Evolutionary conservation across 805 yeast species (phyloP).

Genomic region (Komagataella kurtzmanii): DNA sequence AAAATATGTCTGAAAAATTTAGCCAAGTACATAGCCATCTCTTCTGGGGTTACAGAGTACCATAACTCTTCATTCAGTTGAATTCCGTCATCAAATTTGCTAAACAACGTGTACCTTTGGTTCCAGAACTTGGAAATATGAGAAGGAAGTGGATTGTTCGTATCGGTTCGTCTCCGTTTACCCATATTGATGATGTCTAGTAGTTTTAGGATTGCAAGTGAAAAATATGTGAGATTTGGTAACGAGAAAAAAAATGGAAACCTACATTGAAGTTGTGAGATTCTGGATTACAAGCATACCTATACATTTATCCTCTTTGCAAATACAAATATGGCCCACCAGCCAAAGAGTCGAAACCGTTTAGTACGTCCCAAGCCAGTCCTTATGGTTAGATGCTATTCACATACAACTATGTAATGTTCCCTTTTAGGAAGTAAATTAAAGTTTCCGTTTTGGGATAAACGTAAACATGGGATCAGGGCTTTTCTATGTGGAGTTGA

Average conservation of each 20-base stretch:
- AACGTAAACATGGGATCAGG: not conserved
- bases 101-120: conserved; percentile 46
- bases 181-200: not conserved
- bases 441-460: not conserved
- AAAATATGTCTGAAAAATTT: conserved; percentile 35
- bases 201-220: not conserved
- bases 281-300: too few relatives aligned
- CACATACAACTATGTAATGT: not conserved
- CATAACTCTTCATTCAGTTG: conserved; percentile 61
- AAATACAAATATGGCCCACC: too few relatives aligned
- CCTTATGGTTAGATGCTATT: not conserved
- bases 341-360: not conserved
- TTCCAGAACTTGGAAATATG: conserved; percentile 44
- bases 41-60: conserved; percentile 85
- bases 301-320: too few relatives aligned
- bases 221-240: not conserved
- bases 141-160: conserved; percentile 21
- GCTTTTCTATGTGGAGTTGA: too few relatives aligned
- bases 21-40: conserved; percentile 48
- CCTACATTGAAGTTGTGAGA: not conserved
- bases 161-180: not conserved
- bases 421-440: not conserved
- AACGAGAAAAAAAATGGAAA: not conserved
- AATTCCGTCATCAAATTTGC: conserved; percentile 54
- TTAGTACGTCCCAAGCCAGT: too few relatives aligned